A percentile compares a stretch with the other conserved stretches of the same genome.
These are phyloP conservation scores for Neurospora sp. DNA, from an alignment of 495 filamentous ascomycete genomes.

Conservation along the genomic window DNA sequence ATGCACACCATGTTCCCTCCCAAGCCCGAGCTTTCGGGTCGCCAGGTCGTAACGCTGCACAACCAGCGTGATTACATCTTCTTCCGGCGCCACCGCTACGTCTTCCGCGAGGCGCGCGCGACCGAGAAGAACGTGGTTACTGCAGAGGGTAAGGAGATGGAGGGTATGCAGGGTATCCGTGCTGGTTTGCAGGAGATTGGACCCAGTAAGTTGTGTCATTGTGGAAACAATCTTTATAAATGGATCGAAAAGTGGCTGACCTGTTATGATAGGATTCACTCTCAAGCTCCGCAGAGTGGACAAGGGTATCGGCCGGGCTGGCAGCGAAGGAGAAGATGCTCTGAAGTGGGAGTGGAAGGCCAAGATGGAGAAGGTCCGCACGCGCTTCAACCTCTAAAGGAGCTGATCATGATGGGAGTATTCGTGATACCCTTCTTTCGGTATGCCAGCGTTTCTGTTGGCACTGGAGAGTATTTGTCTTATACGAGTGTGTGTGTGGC, in stretches of 20 bases:
- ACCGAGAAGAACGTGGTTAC: conserved; percentile 83
- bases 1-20: conserved; percentile 78
- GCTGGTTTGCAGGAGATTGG: conserved; percentile 80
- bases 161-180: conserved; percentile 70
- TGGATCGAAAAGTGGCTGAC: conserved; percentile 1
- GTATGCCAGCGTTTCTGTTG: background rate
- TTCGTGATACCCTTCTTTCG: conserved; percentile 4
- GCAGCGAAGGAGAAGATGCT: conserved; percentile 58
- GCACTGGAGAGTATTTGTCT: background rate
- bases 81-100: conserved; percentile 76
- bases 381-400: conserved; percentile 73
- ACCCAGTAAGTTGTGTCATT: conserved; percentile 35
- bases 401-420: background rate
- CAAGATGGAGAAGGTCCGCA: conserved; percentile 84
- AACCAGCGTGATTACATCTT: conserved; percentile 96
- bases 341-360: conserved; percentile 90
- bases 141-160: conserved; percentile 75
- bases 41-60: conserved; percentile 85
- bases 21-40: conserved; percentile 67
- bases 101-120: conserved; percentile 75
- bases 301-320: conserved; percentile 71
- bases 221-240: too few species aligned
- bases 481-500: background rate
- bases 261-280: conserved; percentile 40
- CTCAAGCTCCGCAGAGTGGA: conserved; percentile 85